phyloP scores from a whole-genome alignment of 2,329 filamentous ascomycete species.

The Emergomyces pasteurianus region DNA sequence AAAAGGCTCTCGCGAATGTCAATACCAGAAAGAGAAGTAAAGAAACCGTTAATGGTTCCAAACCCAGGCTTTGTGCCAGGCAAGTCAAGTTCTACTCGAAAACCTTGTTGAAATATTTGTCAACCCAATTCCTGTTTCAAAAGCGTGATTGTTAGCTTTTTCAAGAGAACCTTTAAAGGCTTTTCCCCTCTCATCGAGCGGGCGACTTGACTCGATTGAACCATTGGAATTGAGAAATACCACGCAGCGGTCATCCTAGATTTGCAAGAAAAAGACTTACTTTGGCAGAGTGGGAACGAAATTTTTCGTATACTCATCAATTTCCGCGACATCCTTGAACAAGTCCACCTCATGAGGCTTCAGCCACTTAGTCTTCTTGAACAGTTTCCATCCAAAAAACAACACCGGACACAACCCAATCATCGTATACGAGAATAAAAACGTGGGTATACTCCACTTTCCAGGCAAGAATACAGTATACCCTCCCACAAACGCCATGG shows the following conservation, averaged over 20 bases:
- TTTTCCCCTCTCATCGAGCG: background rate
- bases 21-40: background rate
- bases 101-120: constrained; percentile 11
- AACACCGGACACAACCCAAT: constrained; percentile 58
- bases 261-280: constrained; percentile 26
- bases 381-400: constrained; percentile 59
- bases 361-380: constrained; percentile 49
- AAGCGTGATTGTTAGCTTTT: background rate
- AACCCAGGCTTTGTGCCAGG: background rate
- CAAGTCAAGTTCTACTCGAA: constrained; percentile 7
- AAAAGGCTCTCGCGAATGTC: background rate
- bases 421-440: constrained; percentile 69
- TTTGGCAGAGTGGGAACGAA: constrained; percentile 44
- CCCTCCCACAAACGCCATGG: constrained; percentile 71
- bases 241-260: background rate
- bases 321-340: constrained; percentile 48
- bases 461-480: constrained; percentile 52
- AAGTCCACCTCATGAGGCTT: constrained; percentile 52
- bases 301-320: constrained; percentile 55
- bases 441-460: constrained; percentile 60
- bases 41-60: background rate
- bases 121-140: constrained; percentile 1
- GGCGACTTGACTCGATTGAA: too few species aligned
- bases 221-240: background rate
- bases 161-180: background rate